Evolutionary conservation across 345 rosid species (phyloP).

Genomic region (Schrenkiella parvula): DNA sequence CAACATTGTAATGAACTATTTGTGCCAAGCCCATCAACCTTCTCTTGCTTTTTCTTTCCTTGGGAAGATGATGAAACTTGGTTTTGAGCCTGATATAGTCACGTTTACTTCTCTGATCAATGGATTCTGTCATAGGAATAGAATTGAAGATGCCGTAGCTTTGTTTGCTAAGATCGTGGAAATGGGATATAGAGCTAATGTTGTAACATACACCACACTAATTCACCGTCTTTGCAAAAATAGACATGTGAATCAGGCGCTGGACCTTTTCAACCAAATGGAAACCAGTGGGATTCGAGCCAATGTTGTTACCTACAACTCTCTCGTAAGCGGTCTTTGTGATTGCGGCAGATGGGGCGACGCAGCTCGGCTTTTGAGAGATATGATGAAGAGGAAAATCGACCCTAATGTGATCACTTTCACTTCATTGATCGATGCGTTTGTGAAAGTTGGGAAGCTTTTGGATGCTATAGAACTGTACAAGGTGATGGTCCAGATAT

Average conservation of each 20-base stretch:
- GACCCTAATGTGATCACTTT: conserved; percentile 31
- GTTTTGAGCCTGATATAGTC: conserved; percentile 22
- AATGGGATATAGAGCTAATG: conserved; percentile 17
- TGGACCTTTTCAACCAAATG: conserved; percentile 12
- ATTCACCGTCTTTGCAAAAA: conserved; percentile 20
- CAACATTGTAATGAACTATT: conserved; percentile 13
- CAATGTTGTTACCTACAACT: conserved; percentile 29
- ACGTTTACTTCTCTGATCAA: conserved; percentile 16
- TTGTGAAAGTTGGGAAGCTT: conserved; percentile 24
- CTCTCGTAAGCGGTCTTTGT: conserved; percentile 27
- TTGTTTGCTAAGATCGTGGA: conserved; percentile 13
- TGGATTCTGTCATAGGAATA: conserved; percentile 9
- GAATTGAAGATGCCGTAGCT: conserved; percentile 13
- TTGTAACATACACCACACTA: conserved; percentile 21
- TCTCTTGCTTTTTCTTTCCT: background rate
- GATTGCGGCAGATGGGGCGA: conserved; percentile 14
- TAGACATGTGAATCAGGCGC: conserved; percentile 2
- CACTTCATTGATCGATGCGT: conserved; percentile 26
- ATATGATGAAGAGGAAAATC: conserved; percentile 18
- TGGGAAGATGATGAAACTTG: conserved; percentile 25
- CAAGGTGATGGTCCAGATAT: conserved; percentile 26
- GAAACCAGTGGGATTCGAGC: conserved; percentile 14
- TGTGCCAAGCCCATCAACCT: conserved; percentile 2
- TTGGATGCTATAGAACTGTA: conserved; percentile 25
- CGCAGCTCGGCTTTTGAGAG: conserved; percentile 8